Evolutionary conservation across 78 protist genomes (phyloP), one percentile per base, ranked within the genome.

Genomic region (Diacronema lutheri): DNA sequence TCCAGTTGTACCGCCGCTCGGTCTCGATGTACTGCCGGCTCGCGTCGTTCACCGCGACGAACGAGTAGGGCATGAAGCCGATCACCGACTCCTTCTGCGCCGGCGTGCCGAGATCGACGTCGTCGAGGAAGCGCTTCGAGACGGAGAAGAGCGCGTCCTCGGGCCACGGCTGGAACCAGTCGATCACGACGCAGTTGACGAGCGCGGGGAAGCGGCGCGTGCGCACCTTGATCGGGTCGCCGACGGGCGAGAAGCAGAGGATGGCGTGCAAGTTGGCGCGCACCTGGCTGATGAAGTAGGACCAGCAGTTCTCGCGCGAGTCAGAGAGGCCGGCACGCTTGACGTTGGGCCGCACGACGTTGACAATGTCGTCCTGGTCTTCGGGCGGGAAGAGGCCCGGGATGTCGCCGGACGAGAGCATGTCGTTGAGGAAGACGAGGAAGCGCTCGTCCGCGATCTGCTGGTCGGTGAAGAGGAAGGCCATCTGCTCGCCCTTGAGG

Each of bases 111-210:
- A 88, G 91, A 26, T 88, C 91, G 23, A 61, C 41, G 25, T 87
- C 90, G 50, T 7, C 68, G 16, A 90, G 78, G 93, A 87, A 87
- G 50, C 90, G 74, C 46, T 72, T 66, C 25, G 92, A 91, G 37
- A 91, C 94, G 25, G 88, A 85, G 68, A 57, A 1, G 21, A 91
- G 91, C 55, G 94, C 94, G 38, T 74, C 79, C 76, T 87, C 86
- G 25, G 94, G 94, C 94, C 94, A 91, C 60, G 88, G 87, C 71
- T 91, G 94, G 92, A 84, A 91, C 94, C 94, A 91, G 64, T 91
- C 94, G 82, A 91, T 91, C 26, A 82, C 71, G 35, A 87, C 78
- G 83, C 91, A 91, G 72, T 61, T 81, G 68, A 87, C 44, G 31
- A 91, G 83, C 35, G 91, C 88, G 41, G 94, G 94, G 86, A 91